These are phyloP conservation scores for Neurospora pannonica DNA, from an alignment of 495 filamentous ascomycete species.

Conservation along the genomic window DNA sequence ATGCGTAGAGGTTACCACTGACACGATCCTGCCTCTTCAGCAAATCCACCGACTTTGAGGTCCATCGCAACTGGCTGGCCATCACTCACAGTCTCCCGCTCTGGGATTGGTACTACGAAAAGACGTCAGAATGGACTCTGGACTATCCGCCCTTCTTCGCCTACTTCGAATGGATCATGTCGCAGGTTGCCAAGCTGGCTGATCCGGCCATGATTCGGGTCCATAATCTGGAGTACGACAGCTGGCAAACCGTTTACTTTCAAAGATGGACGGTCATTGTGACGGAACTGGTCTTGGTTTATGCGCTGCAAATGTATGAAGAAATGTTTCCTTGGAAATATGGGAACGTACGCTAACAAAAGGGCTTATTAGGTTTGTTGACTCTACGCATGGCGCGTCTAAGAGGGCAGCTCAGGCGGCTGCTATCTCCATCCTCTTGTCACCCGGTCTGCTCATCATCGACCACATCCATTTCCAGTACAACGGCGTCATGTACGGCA, in stretches of 20 bases:
- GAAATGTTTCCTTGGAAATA: neutral
- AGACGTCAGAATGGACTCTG: constrained; percentile 97
- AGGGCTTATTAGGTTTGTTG: constrained; percentile 49
- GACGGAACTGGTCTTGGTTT: constrained; percentile 76
- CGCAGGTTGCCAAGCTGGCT: constrained; percentile 63
- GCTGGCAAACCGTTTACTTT: constrained; percentile 88
- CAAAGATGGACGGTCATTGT: constrained; percentile 79
- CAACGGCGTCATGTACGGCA: constrained; percentile 91
- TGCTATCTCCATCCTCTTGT: constrained; percentile 81
- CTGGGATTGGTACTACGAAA: constrained; percentile 91
- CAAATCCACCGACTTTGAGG: constrained; percentile 99
- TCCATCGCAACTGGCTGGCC: constrained; percentile 96
- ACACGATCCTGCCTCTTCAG: constrained; percentile 33
- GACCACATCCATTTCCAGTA: constrained; percentile 99
- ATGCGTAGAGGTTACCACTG: constrained; percentile 2
- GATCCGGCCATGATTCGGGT: constrained; percentile 79
- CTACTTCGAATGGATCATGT: constrained; percentile 89
- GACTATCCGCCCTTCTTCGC: constrained; percentile 98
- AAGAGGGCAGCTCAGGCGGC: constrained; percentile 79
- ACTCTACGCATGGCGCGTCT: constrained; percentile 49
- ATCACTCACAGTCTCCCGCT: constrained; percentile 82
- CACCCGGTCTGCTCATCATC: constrained; percentile 89
- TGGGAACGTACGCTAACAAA: constrained; percentile 9
- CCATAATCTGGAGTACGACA: constrained; percentile 73
- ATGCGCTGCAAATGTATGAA: constrained; percentile 66